A percentile compares a stretch with the other conserved stretches of the same genome.
These are phyloP conservation scores for Clarireedia monteithiana DNA, from an alignment of 2,329 filamentous ascomycete species.

Conservation along the genomic window DNA sequence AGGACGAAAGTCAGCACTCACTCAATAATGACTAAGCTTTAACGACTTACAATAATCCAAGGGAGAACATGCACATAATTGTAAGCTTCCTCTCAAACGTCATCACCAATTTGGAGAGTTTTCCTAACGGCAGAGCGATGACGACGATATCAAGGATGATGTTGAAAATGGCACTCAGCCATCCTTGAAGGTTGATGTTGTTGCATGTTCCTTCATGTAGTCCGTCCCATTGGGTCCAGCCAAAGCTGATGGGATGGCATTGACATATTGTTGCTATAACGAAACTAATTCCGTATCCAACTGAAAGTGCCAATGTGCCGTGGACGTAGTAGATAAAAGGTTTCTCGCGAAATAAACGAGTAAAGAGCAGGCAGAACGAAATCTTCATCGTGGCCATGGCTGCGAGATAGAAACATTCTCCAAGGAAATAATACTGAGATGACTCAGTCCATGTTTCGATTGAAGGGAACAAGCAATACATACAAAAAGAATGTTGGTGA, in stretches of 20 bases:
- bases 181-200: slow-evolving; percentile 40
- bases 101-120: slow-evolving; percentile 36
- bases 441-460: background rate
- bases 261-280: slow-evolving; percentile 1
- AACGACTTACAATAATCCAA: background rate
- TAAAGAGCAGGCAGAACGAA: slow-evolving; percentile 45
- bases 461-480: background rate
- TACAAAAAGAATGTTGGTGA: slow-evolving; percentile 3
- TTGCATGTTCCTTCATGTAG: slow-evolving; percentile 39
- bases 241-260: slow-evolving; percentile 42
- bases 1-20: background rate
- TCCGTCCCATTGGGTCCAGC: slow-evolving; percentile 46
- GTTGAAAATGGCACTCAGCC: slow-evolving; percentile 43
- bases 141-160: slow-evolving; percentile 45
- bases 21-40: too few species aligned
- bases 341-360: slow-evolving; percentile 41
- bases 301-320: slow-evolving; percentile 29
- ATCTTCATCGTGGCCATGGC: slow-evolving; percentile 31
- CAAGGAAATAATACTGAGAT: slow-evolving; percentile 6
- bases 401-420: slow-evolving; percentile 10
- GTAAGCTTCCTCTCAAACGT: slow-evolving; percentile 40
- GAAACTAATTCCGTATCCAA: slow-evolving; percentile 8
- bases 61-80: slow-evolving; percentile 39
- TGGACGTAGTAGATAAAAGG: slow-evolving; percentile 26
- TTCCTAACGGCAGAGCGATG: slow-evolving; percentile 40